These are phyloP conservation scores for Theileria equi DNA, from an alignment of 169 alveolate genomes.

Conservation along the genomic window DNA sequence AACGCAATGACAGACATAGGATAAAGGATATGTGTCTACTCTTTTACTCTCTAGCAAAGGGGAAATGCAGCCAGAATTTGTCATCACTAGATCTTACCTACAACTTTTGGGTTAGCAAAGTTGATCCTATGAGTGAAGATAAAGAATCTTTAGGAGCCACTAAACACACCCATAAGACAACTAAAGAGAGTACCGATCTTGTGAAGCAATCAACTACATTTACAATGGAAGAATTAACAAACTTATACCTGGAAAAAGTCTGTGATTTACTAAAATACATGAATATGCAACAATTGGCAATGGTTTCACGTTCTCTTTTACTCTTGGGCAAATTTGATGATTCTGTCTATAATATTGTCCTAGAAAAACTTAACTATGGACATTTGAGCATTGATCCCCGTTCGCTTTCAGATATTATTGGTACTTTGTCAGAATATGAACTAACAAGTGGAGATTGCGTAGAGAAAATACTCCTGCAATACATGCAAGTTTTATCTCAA, in stretches of 20 bases:
- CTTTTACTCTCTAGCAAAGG: constrained; percentile 28
- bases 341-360: constrained; percentile 2
- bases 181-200: too few relatives aligned
- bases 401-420: constrained; percentile 10
- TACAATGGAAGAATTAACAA: constrained; percentile 27
- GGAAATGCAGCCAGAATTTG: neutral
- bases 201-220: too few relatives aligned
- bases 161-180: too few relatives aligned
- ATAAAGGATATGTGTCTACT: constrained; percentile 32
- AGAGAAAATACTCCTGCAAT: constrained; percentile 4
- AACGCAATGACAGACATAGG: neutral
- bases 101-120: neutral
- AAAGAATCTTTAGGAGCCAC: too few relatives aligned
- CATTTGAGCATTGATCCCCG: neutral
- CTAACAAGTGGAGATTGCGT: constrained; percentile 22
- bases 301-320: constrained; percentile 22
- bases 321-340: constrained; percentile 8
- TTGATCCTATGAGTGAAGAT: too few relatives aligned
- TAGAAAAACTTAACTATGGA: neutral
- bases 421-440: constrained; percentile 16
- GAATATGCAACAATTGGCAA: constrained; percentile 44
- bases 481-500: constrained; percentile 1
- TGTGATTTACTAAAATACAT: constrained; percentile 14
- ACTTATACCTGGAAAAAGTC: constrained; percentile 11
- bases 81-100: constrained; percentile 13